These are phyloP conservation scores for Phlebiopsis flavidoalba DNA, from an alignment of 768 basidiomycete genomes.

Conservation along the genomic window DNA sequence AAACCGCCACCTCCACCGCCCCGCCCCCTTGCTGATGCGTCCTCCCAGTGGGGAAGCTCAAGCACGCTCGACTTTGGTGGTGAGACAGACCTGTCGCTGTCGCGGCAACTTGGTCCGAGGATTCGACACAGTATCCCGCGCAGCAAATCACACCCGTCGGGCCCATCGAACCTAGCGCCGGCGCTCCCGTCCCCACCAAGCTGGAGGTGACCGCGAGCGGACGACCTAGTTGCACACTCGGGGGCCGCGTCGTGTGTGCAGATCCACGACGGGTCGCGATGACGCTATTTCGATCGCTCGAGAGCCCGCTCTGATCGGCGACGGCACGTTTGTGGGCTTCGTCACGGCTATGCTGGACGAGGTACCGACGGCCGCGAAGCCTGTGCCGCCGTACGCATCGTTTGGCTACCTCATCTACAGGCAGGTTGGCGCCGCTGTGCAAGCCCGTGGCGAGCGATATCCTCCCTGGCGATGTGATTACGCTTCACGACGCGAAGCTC, in stretches of 20 bases:
- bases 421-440: conserved; percentile 63
- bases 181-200: conserved; percentile 8
- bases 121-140: conserved; percentile 6
- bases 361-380: conserved; percentile 55
- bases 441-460: conserved; percentile 74
- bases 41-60: conserved; percentile 59
- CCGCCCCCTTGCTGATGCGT: conserved; percentile 33
- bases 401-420: conserved; percentile 77
- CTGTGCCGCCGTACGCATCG: conserved; percentile 28
- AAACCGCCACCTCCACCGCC: conserved; percentile 32
- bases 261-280: conserved; percentile 68
- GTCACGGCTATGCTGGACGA: conserved; percentile 59
- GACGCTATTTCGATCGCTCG: conserved; percentile 63
- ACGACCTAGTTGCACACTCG: conserved; percentile 67
- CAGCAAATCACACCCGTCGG: not conserved
- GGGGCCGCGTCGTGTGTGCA: conserved; percentile 73
- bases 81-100: conserved; percentile 46
- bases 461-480: conserved; percentile 80
- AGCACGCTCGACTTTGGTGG: conserved; percentile 59
- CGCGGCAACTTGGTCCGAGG: conserved; percentile 59
- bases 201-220: conserved; percentile 48
- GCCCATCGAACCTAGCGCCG: conserved; percentile 23
- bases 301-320: conserved; percentile 76
- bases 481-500: conserved; percentile 69
- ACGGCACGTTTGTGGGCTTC: conserved; percentile 81